A percentile compares a stretch with the other conserved stretches of the same genome.
These are phyloP conservation scores for Ogataea neopini DNA, from an alignment of 805 yeast genomes.

Conservation along the genomic window DNA sequence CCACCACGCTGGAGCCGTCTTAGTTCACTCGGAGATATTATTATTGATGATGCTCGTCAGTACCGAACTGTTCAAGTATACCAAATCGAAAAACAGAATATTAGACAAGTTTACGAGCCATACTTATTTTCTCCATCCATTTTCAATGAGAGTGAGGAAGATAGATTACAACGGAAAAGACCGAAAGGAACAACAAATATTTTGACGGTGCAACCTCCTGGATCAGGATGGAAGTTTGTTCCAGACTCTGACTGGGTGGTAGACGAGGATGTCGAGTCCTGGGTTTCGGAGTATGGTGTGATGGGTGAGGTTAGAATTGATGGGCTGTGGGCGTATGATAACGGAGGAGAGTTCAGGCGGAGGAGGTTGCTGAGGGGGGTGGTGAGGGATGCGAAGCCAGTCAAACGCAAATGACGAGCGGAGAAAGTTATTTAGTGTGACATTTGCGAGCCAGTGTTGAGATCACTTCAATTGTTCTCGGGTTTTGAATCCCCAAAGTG, in stretches of 20 bases:
- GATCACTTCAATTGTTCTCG: too few species aligned
- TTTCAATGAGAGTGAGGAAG: slow-evolving; percentile 52
- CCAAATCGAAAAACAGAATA: slow-evolving; percentile 69
- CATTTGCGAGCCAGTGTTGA: too few species aligned
- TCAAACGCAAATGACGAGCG: not conserved
- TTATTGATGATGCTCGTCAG: slow-evolving; percentile 72
- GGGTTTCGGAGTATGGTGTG: slow-evolving; percentile 52
- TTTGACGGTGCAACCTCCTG: slow-evolving; percentile 62
- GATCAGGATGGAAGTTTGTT: slow-evolving; percentile 67
- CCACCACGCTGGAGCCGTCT: too few species aligned
- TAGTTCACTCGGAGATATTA: slow-evolving; percentile 36
- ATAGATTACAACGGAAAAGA: slow-evolving; percentile 47
- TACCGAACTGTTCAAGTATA: slow-evolving; percentile 67
- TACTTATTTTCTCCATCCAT: slow-evolving; percentile 55
- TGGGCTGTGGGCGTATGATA: slow-evolving; percentile 52
- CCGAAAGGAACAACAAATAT: slow-evolving; percentile 67
- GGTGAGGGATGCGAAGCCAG: slow-evolving; percentile 43
- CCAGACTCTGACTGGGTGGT: slow-evolving; percentile 61
- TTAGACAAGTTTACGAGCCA: slow-evolving; percentile 61
- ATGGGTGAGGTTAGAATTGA: slow-evolving; percentile 33
- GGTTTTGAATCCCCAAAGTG: too few species aligned
- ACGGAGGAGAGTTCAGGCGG: slow-evolving; percentile 53
- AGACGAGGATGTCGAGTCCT: slow-evolving; percentile 53
- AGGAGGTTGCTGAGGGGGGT: slow-evolving; percentile 57
- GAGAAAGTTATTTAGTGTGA: not conserved